Evolutionary conservation across 2,329 filamentous ascomycete species (phyloP).

Genomic region (Fusarium clavum): DNA sequence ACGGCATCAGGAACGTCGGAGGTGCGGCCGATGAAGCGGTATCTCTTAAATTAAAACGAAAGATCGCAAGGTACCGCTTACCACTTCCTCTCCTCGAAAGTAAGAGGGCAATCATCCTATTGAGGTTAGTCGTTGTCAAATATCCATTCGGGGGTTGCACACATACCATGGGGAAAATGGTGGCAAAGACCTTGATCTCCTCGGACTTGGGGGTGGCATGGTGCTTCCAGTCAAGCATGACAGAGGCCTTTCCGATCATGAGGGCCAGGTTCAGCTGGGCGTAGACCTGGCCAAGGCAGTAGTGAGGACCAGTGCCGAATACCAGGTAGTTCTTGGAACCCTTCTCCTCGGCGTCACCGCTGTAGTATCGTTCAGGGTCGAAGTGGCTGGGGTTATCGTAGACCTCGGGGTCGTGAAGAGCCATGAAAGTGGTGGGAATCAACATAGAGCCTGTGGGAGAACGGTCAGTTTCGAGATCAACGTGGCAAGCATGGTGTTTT

Average conservation of each 20-base stretch:
- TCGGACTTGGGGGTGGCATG: slow-evolving; percentile 85
- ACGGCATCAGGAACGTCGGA: slow-evolving; percentile 7
- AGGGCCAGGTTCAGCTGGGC: slow-evolving; percentile 89
- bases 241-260: slow-evolving; percentile 89
- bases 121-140: slow-evolving; percentile 42
- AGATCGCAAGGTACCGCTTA: slow-evolving; percentile 43
- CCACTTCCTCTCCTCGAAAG: slow-evolving; percentile 70
- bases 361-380: slow-evolving; percentile 91
- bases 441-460: slow-evolving; percentile 80
- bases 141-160: not conserved
- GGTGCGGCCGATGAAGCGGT: slow-evolving; percentile 3
- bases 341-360: slow-evolving; percentile 86
- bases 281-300: slow-evolving; percentile 94
- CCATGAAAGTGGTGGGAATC: slow-evolving; percentile 89
- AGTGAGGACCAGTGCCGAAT: slow-evolving; percentile 95
- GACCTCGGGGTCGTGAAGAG: slow-evolving; percentile 90
- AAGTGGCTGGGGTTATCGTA: slow-evolving; percentile 91
- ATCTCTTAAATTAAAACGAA: slow-evolving; percentile 14
- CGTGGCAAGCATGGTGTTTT: not conserved
- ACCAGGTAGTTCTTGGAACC: slow-evolving; percentile 95
- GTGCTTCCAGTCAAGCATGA: slow-evolving; percentile 91
- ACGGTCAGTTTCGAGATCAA: slow-evolving; percentile 30
- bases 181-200: slow-evolving; percentile 98
- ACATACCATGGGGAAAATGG: slow-evolving; percentile 94
- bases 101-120: slow-evolving; percentile 85